A percentile compares a stretch with the other conserved stretches of the same genome.
Evolutionary conservation across 805 yeast species (phyloP).

Genomic region (Clavispora carvajalis): DNA sequence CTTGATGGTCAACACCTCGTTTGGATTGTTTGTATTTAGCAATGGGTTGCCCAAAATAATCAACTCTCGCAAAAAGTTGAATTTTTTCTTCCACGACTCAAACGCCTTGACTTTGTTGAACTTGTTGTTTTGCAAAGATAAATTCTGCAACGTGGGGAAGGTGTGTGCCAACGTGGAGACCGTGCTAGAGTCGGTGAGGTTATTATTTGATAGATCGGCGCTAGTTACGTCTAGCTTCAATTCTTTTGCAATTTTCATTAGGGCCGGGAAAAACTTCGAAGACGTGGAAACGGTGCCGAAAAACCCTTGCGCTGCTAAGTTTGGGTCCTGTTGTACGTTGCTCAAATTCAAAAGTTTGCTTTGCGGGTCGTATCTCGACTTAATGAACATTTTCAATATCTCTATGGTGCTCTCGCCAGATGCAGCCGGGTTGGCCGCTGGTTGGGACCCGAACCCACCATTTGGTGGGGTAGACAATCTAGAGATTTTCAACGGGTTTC

Average conservation of each 20-base stretch:
- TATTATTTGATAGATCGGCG: constrained; percentile 59
- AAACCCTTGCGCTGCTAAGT: constrained; percentile 55
- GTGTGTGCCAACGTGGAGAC: constrained; percentile 64
- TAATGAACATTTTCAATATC: constrained; percentile 56
- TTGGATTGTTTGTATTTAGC: constrained; percentile 24
- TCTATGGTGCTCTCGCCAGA: constrained; percentile 46
- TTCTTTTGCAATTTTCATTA: constrained; percentile 72
- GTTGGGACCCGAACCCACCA: constrained; percentile 7
- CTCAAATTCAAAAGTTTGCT: constrained; percentile 65
- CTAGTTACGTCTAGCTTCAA: constrained; percentile 56
- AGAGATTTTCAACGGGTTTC: constrained; percentile 54
- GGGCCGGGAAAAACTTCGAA: constrained; percentile 83
- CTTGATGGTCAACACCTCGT: constrained; percentile 39
- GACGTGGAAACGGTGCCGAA: constrained; percentile 57
- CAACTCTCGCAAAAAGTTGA: constrained; percentile 68
- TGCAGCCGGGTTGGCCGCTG: constrained; percentile 4
- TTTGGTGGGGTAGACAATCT: constrained; percentile 18
- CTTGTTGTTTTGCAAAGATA: constrained; percentile 75
- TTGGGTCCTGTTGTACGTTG: constrained; percentile 58
- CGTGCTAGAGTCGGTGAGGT: constrained; percentile 52
- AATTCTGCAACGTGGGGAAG: constrained; percentile 71
- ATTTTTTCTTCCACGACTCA: constrained; percentile 74
- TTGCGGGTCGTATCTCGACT: constrained; percentile 61
- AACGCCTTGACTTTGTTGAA: constrained; percentile 54
- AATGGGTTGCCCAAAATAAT: constrained; percentile 78